Evolutionary conservation across 306 rosid genomes (phyloP).

Genomic region (Sechiopsis laciniata): DNA sequence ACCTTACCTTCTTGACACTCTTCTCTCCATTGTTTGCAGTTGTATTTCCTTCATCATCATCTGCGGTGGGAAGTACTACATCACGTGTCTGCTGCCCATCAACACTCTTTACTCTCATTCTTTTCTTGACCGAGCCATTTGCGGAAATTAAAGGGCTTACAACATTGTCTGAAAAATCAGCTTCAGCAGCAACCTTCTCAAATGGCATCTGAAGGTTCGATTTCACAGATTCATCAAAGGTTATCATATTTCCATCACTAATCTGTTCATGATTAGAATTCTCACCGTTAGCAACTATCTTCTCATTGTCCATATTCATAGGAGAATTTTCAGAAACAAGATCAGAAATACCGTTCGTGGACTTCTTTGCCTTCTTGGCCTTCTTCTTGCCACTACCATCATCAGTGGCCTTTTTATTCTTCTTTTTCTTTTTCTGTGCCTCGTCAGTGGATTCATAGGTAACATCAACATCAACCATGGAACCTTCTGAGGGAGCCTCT

Average conservation of each 20-base stretch:
- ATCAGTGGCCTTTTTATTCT: conserved; percentile 26
- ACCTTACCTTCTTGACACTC: conserved; percentile 73
- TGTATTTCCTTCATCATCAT: conserved; percentile 36
- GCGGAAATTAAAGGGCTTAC: conserved; percentile 27
- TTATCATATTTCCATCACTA: conserved; percentile 22
- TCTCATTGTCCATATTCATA: conserved; percentile 33
- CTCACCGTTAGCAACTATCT: conserved; percentile 33
- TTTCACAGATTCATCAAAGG: conserved; percentile 48
- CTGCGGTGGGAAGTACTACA: conserved; percentile 28
- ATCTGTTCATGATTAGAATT: conserved; percentile 27
- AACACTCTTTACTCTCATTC: conserved; percentile 68
- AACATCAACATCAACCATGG: conserved; percentile 31
- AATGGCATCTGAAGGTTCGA: conserved; percentile 81
- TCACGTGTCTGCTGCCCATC: conserved; percentile 33
- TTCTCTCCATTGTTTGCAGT: conserved; percentile 56
- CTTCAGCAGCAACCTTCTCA: conserved; percentile 79
- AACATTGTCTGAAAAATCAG: conserved; percentile 47
- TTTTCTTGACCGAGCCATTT: conserved; percentile 51
- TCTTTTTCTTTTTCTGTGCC: conserved; percentile 38
- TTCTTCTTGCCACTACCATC: conserved; percentile 28
- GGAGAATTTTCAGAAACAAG: conserved; percentile 17
- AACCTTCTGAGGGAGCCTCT: conserved; percentile 25
- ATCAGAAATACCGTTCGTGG: conserved; percentile 21
- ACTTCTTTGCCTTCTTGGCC: conserved; percentile 29
- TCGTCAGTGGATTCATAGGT: conserved; percentile 21